These are phyloP conservation scores for Aspergillus tanneri DNA, from an alignment of 2,329 filamentous ascomycete species.

Conservation along the genomic window DNA sequence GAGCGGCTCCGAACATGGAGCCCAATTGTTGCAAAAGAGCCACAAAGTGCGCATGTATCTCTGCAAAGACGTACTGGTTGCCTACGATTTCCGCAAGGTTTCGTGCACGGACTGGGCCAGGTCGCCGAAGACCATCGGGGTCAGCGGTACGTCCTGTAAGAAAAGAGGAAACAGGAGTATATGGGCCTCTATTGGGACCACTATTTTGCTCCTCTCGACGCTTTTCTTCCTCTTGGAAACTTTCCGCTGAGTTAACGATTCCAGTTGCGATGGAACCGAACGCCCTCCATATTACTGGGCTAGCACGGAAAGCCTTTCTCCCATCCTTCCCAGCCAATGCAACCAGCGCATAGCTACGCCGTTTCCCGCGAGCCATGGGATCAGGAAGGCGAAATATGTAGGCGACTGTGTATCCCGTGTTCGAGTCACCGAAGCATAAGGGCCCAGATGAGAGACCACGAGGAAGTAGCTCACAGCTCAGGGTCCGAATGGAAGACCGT, in stretches of 20 bases:
- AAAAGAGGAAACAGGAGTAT: constrained; percentile 59
- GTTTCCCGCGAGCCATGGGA: constrained; percentile 56
- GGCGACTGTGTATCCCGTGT: constrained; percentile 58
- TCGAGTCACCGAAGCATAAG: constrained; percentile 58
- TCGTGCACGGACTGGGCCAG: constrained; percentile 55
- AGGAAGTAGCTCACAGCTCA: constrained; percentile 58
- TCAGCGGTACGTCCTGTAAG: constrained; percentile 57
- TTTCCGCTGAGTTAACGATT: constrained; percentile 50
- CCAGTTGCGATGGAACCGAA: constrained; percentile 56
- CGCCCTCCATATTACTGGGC: constrained; percentile 52
- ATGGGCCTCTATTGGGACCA: constrained; percentile 37
- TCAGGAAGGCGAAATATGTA: constrained; percentile 61
- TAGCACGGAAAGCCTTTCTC: constrained; percentile 47
- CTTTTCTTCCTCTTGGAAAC: constrained; percentile 47
- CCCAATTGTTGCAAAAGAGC: constrained; percentile 50
- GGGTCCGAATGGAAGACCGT: constrained; percentile 57
- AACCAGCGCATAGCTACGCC: constrained; percentile 58
- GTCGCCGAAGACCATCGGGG: constrained; percentile 54
- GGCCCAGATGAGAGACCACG: constrained; percentile 57
- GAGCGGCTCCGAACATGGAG: constrained; percentile 46
- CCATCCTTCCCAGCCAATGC: constrained; percentile 57
- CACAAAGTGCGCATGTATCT: constrained; percentile 56
- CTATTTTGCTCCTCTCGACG: constrained; percentile 40
- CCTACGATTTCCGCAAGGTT: constrained; percentile 60
- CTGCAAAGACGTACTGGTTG: constrained; percentile 58